Conservation (phyloP, 2,329 filamentous ascomycete genomes). For the Aspergillus sp. region DNA sequence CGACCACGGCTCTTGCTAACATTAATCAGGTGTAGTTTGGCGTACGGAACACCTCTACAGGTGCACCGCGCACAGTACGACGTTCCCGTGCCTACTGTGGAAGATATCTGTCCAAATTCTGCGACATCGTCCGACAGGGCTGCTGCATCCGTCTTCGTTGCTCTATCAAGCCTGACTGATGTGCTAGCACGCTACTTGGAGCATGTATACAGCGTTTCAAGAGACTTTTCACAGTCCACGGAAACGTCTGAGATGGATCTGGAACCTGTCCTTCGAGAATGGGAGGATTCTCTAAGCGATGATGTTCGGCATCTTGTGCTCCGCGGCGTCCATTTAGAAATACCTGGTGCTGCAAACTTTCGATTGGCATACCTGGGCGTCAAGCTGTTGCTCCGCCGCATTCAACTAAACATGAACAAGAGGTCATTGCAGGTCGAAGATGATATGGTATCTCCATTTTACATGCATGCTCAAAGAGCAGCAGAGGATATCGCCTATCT, state of each 20-base stretch:
- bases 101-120: conserved; percentile 30
- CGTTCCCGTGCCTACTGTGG: conserved; percentile 45
- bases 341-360: conserved; percentile 52
- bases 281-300: conserved; percentile 46
- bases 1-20: neutral
- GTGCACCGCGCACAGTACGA: conserved; percentile 50
- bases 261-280: conserved; percentile 43
- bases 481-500: conserved; percentile 53
- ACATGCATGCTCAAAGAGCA: conserved; percentile 45
- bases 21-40: conserved; percentile 48
- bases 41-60: conserved; percentile 54
- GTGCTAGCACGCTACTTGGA: conserved; percentile 40
- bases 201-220: conserved; percentile 34
- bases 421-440: conserved; percentile 9
- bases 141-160: conserved; percentile 45
- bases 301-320: conserved; percentile 43
- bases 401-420: conserved; percentile 47
- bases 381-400: conserved; percentile 48
- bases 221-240: conserved; percentile 18
- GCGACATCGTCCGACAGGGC: conserved; percentile 16
- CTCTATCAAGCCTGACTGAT: conserved; percentile 48
- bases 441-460: conserved; percentile 24
- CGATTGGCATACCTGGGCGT: conserved; percentile 53
- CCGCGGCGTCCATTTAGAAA: conserved; percentile 42
- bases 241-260: conserved; percentile 28